Evolutionary conservation across 768 basidiomycete genomes (phyloP).

Genomic region (Xerocomellus chrysenteron): DNA sequence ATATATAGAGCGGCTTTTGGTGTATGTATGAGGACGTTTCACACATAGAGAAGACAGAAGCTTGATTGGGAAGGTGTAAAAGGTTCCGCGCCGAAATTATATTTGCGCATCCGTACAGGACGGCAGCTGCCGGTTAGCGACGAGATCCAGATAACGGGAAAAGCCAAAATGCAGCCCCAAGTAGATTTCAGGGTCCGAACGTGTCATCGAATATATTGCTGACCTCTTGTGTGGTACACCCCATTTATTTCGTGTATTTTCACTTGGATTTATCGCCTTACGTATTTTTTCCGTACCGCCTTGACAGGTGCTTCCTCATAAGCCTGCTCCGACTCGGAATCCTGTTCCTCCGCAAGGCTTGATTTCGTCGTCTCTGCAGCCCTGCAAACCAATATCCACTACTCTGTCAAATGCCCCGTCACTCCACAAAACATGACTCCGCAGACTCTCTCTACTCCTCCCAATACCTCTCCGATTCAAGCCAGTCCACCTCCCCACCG

Average conservation of each 20-base stretch:
- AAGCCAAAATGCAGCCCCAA: slow-evolving; percentile 35
- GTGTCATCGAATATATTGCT: slow-evolving; percentile 30
- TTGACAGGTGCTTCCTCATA: slow-evolving; percentile 37
- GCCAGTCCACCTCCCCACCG: slow-evolving; percentile 19
- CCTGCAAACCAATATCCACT: slow-evolving; percentile 22
- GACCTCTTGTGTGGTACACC: slow-evolving; percentile 9
- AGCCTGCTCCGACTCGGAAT: slow-evolving; percentile 28
- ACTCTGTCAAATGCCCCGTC: slow-evolving; percentile 29
- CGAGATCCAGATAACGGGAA: slow-evolving; percentile 31
- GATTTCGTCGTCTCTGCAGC: slow-evolving; percentile 28
- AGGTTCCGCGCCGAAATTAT: slow-evolving; percentile 34
- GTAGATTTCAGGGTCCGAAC: slow-evolving; percentile 35
- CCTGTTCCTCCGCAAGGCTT: slow-evolving; percentile 24
- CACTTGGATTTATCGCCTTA: slow-evolving; percentile 21
- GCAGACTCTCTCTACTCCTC: slow-evolving; percentile 14
- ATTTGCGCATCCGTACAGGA: slow-evolving; percentile 25
- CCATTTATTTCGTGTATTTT: slow-evolving; percentile 31
- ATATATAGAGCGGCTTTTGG: slow-evolving; percentile 13
- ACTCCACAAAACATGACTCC: slow-evolving; percentile 29
- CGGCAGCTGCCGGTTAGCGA: slow-evolving; percentile 31
- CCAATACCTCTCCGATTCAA: slow-evolving; percentile 28
- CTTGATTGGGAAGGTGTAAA: slow-evolving; percentile 16
- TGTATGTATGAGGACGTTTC: slow-evolving; percentile 15
- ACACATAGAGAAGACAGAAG: slow-evolving; percentile 15
- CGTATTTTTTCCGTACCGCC: slow-evolving; percentile 38